Evolutionary conservation across 1,284 basidiomycete genomes (phyloP).

Genomic region (Meira nashicola): DNA sequence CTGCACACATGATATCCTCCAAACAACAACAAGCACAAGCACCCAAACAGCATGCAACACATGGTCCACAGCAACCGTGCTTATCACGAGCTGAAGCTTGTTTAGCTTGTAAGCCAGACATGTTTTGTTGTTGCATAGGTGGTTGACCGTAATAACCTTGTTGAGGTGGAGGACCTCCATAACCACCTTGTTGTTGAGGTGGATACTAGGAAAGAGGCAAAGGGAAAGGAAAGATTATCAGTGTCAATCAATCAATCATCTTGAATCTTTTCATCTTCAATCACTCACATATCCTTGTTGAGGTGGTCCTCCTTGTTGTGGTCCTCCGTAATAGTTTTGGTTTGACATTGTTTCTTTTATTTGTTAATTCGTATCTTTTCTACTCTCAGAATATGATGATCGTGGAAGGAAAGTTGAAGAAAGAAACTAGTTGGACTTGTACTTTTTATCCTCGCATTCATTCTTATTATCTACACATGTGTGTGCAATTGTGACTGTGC

Average conservation of each 20-base stretch:
- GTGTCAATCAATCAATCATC: background rate
- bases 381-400: background rate
- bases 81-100: slow-evolving; percentile 5
- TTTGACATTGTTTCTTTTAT: background rate
- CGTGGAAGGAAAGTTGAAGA: too few relatives aligned
- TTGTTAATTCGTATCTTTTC: background rate
- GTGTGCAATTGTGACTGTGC: too few relatives aligned
- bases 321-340: slow-evolving; percentile 8
- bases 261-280: background rate
- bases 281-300: slow-evolving; percentile 2
- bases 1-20: slow-evolving; percentile 11
- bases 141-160: slow-evolving; percentile 6
- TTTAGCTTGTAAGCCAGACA: slow-evolving; percentile 4
- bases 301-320: slow-evolving; percentile 7
- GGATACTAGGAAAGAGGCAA: background rate
- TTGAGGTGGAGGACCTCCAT: background rate
- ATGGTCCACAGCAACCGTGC: slow-evolving; percentile 12
- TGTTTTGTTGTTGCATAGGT: slow-evolving; percentile 7
- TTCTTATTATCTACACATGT: too few relatives aligned
- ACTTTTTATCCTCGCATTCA: too few relatives aligned
- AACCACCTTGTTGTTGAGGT: slow-evolving; percentile 8
- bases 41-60: slow-evolving; percentile 9
- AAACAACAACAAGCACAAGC: slow-evolving; percentile 10
- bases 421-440: too few relatives aligned
- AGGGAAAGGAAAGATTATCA: background rate